Evolutionary conservation across 2,329 filamentous ascomycete genomes (phyloP).

Genomic region (Aspergillus vadensis): DNA sequence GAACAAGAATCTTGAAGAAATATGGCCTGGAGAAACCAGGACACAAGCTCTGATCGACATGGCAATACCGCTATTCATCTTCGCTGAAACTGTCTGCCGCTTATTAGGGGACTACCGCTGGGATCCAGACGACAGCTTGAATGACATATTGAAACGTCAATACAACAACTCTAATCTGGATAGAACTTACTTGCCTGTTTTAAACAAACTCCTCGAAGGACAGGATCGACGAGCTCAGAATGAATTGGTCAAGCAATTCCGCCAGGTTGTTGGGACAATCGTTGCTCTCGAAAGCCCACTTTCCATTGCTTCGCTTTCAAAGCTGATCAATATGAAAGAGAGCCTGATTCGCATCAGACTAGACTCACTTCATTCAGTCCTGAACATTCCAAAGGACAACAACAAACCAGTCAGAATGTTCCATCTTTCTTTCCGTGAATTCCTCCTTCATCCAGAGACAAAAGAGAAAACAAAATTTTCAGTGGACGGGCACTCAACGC

Average conservation of each 20-base stretch:
- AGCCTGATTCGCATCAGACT: no score
- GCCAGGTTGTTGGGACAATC: constrained; percentile 27
- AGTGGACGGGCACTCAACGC: constrained; percentile 35
- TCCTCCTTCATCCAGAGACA: constrained; percentile 24
- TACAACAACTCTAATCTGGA: constrained; percentile 20
- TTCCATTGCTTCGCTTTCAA: constrained; percentile 18
- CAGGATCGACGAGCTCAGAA: constrained; percentile 13
- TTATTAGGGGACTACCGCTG: constrained; percentile 10
- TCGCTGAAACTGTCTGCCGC: constrained; percentile 2
- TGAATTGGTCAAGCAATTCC: constrained; percentile 7
- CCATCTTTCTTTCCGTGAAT: constrained; percentile 38
- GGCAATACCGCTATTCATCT: constrained; percentile 15
- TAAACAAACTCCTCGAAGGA: constrained; percentile 18
- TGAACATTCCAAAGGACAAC: constrained; percentile 17
- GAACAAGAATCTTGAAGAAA: not conserved
- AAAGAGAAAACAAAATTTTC: constrained; percentile 25
- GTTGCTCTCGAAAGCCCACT: constrained; percentile 26
- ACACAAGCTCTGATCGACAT: not conserved
- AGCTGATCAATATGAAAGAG: constrained; percentile 10
- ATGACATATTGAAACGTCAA: not conserved
- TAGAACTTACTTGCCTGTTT: constrained; percentile 25
- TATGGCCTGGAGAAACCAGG: constrained; percentile 8
- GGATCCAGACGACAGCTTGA: constrained; percentile 15
- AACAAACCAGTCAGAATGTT: constrained; percentile 22
- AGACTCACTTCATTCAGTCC: constrained; percentile 16